Conservation (phyloP, 495 filamentous ascomycete genomes). For the Daldinia concentrica region DNA sequence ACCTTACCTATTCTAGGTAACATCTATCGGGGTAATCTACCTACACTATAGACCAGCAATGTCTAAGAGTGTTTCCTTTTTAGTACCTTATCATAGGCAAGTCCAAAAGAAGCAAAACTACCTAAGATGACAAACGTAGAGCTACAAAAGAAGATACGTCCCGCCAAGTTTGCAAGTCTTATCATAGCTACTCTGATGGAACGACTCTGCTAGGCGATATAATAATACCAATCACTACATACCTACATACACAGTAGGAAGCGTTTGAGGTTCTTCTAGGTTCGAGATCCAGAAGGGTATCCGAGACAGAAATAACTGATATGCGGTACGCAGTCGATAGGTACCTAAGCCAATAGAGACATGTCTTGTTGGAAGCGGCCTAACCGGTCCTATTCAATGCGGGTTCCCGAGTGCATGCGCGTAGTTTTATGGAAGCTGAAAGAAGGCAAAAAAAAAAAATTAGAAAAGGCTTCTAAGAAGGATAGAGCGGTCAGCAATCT, state of each 20-base stretch:
- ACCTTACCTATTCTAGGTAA: too few species aligned
- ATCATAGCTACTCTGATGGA: neutral
- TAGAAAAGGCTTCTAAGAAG: neutral
- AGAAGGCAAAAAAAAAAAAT: conserved; percentile 2
- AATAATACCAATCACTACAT: neutral
- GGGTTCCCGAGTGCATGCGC: neutral
- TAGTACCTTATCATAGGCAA: too few species aligned
- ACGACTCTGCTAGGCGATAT: neutral
- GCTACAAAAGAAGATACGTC: neutral
- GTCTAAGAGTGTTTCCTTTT: too few species aligned
- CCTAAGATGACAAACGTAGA: neutral
- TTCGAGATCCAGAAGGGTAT: neutral
- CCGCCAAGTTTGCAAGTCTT: neutral
- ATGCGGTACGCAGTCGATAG: neutral
- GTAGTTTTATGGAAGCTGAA: conserved; percentile 21
- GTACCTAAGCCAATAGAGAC: conserved; percentile 6
- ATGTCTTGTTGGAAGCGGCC: conserved; percentile 13
- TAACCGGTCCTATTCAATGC: conserved; percentile 6
- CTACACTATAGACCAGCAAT: too few species aligned
- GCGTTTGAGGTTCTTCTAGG: neutral
- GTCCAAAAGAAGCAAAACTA: neutral
- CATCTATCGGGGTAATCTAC: too few species aligned
- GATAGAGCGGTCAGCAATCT: neutral
- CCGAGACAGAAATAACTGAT: neutral
- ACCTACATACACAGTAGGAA: neutral